A percentile compares a stretch with the other conserved stretches of the same genome.
These are phyloP conservation scores for Ulmus americana DNA, from an alignment of 331 rosid species.

Conservation along the genomic window DNA sequence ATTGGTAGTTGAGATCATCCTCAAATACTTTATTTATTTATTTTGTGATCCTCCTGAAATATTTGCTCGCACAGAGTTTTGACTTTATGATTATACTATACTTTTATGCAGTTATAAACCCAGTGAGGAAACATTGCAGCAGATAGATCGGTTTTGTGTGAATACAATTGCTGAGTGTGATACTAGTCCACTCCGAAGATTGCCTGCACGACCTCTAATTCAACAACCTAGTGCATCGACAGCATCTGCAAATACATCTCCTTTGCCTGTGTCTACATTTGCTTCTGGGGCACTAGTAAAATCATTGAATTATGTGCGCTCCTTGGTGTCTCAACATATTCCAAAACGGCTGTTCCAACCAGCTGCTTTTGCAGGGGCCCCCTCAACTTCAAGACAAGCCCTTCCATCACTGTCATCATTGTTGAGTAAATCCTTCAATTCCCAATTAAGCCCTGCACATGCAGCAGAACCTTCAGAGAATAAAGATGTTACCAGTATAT, in stretches of 20 bases:
- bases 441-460: slow-evolving; percentile 62
- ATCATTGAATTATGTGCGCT: slow-evolving; percentile 82
- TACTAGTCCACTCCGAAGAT: slow-evolving; percentile 48
- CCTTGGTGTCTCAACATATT: slow-evolving; percentile 79
- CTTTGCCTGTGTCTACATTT: slow-evolving; percentile 78
- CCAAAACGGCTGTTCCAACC: slow-evolving; percentile 83
- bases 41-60: neutral
- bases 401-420: slow-evolving; percentile 84
- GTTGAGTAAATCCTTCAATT: slow-evolving; percentile 84
- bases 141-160: slow-evolving; percentile 92
- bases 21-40: neutral
- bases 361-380: slow-evolving; percentile 81
- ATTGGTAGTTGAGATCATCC: too few relatives aligned
- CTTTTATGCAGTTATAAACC: slow-evolving; percentile 77
- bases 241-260: slow-evolving; percentile 45
- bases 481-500: slow-evolving; percentile 45
- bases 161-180: slow-evolving; percentile 79
- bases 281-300: slow-evolving; percentile 78
- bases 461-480: slow-evolving; percentile 57
- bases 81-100: slow-evolving; percentile 17
- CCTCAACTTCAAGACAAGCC: slow-evolving; percentile 66
- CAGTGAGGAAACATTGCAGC: slow-evolving; percentile 81
- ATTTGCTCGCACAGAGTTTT: slow-evolving; percentile 3
- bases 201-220: slow-evolving; percentile 45
- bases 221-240: slow-evolving; percentile 53